Conservation (phyloP, 2,329 filamentous ascomycete species). For the Paecilomyces niveus region DNA sequence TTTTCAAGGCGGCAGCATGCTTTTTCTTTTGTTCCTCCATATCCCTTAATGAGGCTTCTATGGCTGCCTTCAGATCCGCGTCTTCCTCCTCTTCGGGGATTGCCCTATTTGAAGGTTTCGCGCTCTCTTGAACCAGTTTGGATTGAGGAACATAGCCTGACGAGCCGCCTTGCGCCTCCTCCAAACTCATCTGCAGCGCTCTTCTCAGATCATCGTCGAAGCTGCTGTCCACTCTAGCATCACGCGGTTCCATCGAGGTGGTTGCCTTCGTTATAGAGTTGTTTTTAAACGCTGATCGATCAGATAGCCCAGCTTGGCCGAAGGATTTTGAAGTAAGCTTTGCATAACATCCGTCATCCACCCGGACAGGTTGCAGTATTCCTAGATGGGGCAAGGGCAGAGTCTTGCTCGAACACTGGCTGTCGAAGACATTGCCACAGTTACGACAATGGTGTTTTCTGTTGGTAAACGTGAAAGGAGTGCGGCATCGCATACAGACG, state of each 20-base stretch:
- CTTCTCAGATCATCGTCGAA: slow-evolving; percentile 94
- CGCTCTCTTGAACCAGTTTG: slow-evolving; percentile 33
- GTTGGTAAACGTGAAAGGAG: slow-evolving; percentile 93
- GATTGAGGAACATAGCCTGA: slow-evolving; percentile 65
- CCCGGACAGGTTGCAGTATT: slow-evolving; percentile 82
- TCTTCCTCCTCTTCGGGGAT: slow-evolving; percentile 71
- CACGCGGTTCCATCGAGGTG: slow-evolving; percentile 80
- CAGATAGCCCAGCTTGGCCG: slow-evolving; percentile 32
- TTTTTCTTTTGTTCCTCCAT: slow-evolving; percentile 98
- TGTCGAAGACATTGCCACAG: slow-evolving; percentile 95
- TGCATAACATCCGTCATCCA: slow-evolving; percentile 91
- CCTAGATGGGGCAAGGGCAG: slow-evolving; percentile 86
- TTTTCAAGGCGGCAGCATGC: slow-evolving; percentile 75
- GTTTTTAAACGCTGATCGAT: slow-evolving; percentile 36
- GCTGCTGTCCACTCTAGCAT: slow-evolving; percentile 76
- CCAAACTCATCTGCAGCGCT: slow-evolving; percentile 92
- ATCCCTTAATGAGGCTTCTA: slow-evolving; percentile 87
- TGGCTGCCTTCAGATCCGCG: slow-evolving; percentile 85
- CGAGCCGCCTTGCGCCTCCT: slow-evolving; percentile 73
- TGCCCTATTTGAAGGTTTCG: slow-evolving; percentile 37
- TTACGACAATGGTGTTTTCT: slow-evolving; percentile 98
- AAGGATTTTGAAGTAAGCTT: slow-evolving; percentile 71
- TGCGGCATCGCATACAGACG: slow-evolving; percentile 96
- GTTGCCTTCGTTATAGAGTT: slow-evolving; percentile 57
- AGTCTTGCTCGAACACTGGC: slow-evolving; percentile 84